A percentile compares a stretch with the other conserved stretches of the same genome.
phyloP scores from a whole-genome alignment of 2,329 filamentous ascomycete genomes.

The Botrytis squamosa region DNA sequence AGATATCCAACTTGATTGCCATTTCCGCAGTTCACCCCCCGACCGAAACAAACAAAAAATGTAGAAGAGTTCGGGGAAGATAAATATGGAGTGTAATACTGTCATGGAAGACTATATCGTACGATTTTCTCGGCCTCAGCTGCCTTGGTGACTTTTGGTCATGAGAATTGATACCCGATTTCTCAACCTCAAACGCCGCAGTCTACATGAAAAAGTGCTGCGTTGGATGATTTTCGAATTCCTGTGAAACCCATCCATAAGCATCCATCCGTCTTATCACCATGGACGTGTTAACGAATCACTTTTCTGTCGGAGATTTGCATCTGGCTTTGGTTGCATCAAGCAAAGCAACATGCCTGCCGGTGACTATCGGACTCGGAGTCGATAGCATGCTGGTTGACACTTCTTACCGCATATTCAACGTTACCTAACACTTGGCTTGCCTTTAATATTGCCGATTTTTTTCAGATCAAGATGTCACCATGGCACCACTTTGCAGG shows the following conservation, averaged over 20 bases:
- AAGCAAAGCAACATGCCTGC: not conserved
- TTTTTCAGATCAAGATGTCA: not conserved
- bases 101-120: not conserved
- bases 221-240: not conserved
- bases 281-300: not conserved
- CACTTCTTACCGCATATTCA: not conserved
- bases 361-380: not conserved
- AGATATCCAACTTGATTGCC: not conserved
- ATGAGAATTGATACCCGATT: not conserved
- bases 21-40: not conserved
- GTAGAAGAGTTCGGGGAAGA: not conserved
- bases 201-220: not conserved
- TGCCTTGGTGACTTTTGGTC: not conserved
- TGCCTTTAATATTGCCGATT: not conserved
- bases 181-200: not conserved
- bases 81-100: not conserved
- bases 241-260: not conserved
- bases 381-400: not conserved
- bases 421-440: not conserved
- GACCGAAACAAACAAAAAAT: not conserved
- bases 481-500: not conserved
- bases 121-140: not conserved
- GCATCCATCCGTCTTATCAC: not conserved
- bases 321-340: not conserved
- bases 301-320: not conserved